A percentile compares a stretch with the other conserved stretches of the same genome.
phyloP scores from a whole-genome alignment of 345 rosid genomes.

The Arabidopsis arenosa region DNA sequence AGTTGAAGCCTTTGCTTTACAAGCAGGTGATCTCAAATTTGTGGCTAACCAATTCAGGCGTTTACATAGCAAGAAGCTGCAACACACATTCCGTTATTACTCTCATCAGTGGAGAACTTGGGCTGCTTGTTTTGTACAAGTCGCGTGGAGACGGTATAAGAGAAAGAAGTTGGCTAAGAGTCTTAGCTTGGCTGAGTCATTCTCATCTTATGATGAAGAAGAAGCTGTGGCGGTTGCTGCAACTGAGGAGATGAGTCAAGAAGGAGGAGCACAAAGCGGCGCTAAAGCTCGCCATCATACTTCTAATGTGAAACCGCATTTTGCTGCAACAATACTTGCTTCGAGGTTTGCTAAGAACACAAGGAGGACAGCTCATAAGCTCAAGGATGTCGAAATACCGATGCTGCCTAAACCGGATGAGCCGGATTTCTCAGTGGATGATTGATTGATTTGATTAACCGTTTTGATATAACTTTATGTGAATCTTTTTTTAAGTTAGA shows the following conservation, averaged over 20 bases:
- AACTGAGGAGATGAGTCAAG: slow-evolving; percentile 34
- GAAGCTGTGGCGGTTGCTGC: slow-evolving; percentile 42
- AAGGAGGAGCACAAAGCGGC: slow-evolving; percentile 27
- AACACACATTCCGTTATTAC: slow-evolving; percentile 65
- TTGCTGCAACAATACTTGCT: slow-evolving; percentile 74
- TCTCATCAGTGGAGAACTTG: slow-evolving; percentile 77
- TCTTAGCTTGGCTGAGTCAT: slow-evolving; percentile 54
- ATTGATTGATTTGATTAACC: slow-evolving; percentile 44
- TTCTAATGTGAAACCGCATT: slow-evolving; percentile 60
- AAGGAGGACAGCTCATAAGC: slow-evolving; percentile 75
- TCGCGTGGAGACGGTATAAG: slow-evolving; percentile 63
- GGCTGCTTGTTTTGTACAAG: slow-evolving; percentile 73
- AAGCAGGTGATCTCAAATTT: slow-evolving; percentile 68
- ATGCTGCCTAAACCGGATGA: slow-evolving; percentile 87
- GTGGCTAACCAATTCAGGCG: slow-evolving; percentile 70
- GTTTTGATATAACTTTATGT: slow-evolving; percentile 25
- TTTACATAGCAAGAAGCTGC: slow-evolving; percentile 69
- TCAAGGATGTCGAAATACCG: slow-evolving; percentile 66
- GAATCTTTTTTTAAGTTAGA: slow-evolving; percentile 21
- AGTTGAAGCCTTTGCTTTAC: slow-evolving; percentile 70
- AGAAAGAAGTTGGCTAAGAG: slow-evolving; percentile 52
- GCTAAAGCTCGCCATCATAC: slow-evolving; percentile 29
- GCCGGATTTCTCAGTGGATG: slow-evolving; percentile 79
- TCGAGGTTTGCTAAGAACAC: slow-evolving; percentile 90
- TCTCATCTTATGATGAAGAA: slow-evolving; percentile 43